phyloP scores from a whole-genome alignment of 805 yeast species.

The Candida coleopterorum region DNA sequence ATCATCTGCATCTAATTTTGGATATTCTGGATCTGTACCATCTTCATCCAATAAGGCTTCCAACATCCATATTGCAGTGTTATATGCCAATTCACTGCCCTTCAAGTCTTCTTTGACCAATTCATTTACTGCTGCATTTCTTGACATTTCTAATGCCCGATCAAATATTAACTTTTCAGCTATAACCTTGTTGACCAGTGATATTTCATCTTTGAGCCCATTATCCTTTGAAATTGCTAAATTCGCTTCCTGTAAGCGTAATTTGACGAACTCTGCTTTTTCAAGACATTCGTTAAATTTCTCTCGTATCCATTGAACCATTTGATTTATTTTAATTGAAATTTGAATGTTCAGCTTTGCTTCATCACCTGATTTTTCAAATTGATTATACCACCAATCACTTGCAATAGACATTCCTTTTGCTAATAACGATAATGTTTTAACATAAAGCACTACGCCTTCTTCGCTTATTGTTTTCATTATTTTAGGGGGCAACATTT shows the following conservation, averaged over 20 bases:
- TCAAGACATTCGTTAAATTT: constrained; percentile 85
- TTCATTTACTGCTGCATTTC: constrained; percentile 88
- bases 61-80: constrained; percentile 93
- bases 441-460: constrained; percentile 80
- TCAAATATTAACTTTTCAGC: constrained; percentile 89
- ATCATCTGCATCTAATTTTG: constrained; percentile 66
- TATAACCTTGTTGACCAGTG: constrained; percentile 30
- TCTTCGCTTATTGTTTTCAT: constrained; percentile 68
- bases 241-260: constrained; percentile 50
- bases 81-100: constrained; percentile 83
- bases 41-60: constrained; percentile 68
- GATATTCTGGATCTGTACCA: constrained; percentile 17
- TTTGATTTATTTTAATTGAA: constrained; percentile 43
- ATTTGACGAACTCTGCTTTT: constrained; percentile 74
- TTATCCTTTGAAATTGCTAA: constrained; percentile 23
- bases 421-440: constrained; percentile 75
- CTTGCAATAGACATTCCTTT: constrained; percentile 83
- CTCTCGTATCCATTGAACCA: constrained; percentile 90
- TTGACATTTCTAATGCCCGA: constrained; percentile 87
- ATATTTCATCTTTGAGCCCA: background rate
- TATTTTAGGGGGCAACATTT: constrained; percentile 52
- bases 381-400: constrained; percentile 77
- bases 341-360: constrained; percentile 5
- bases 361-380: constrained; percentile 15
- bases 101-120: constrained; percentile 64